A percentile compares a stretch with the other conserved stretches of the same genome.
phyloP scores from a whole-genome alignment of 2,329 filamentous ascomycete species.

The Zasmidium angulare region DNA sequence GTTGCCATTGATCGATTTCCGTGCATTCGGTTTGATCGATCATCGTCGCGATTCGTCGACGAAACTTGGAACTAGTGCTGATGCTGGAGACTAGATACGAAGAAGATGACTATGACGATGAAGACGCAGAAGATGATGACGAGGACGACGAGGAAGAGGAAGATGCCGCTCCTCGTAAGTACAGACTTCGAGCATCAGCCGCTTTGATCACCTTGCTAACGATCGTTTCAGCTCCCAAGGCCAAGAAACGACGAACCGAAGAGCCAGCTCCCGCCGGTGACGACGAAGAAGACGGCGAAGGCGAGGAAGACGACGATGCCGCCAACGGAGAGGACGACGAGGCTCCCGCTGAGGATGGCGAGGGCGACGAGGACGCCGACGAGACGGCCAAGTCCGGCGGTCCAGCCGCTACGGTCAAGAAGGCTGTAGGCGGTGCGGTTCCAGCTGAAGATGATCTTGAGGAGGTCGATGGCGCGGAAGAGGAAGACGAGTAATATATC shows the following conservation, averaged over 20 bases:
- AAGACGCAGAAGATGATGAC: constrained; percentile 12
- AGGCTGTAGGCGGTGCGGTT: constrained; percentile 29
- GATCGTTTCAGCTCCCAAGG: constrained; percentile 14
- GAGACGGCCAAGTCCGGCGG: constrained; percentile 29
- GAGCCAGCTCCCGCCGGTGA: constrained; percentile 14
- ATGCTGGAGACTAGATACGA: constrained; percentile 7
- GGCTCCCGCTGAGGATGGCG: constrained; percentile 15
- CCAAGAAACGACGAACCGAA: constrained; percentile 24
- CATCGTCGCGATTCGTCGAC: constrained; percentile 1
- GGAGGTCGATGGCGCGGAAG: constrained; percentile 20
- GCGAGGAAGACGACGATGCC: constrained; percentile 3
- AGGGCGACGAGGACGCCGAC: constrained; percentile 14
- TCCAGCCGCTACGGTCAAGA: constrained; percentile 32
- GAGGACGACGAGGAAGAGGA: constrained; percentile 15
- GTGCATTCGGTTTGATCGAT: neutral
- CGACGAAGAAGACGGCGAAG: constrained; percentile 22
- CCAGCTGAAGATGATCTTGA: constrained; percentile 32
- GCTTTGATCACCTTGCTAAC: neutral
- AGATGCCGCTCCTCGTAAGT: constrained; percentile 14
- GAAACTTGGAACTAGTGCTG: neutral
- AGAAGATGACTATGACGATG: constrained; percentile 16
- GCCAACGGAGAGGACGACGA: constrained; percentile 19
- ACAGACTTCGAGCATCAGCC: neutral
- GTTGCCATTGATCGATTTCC: neutral
- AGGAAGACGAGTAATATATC: constrained; percentile 15